phyloP scores from a whole-genome alignment of 2,329 filamentous ascomycete species.

The Pestalotiopsis sp. region DNA sequence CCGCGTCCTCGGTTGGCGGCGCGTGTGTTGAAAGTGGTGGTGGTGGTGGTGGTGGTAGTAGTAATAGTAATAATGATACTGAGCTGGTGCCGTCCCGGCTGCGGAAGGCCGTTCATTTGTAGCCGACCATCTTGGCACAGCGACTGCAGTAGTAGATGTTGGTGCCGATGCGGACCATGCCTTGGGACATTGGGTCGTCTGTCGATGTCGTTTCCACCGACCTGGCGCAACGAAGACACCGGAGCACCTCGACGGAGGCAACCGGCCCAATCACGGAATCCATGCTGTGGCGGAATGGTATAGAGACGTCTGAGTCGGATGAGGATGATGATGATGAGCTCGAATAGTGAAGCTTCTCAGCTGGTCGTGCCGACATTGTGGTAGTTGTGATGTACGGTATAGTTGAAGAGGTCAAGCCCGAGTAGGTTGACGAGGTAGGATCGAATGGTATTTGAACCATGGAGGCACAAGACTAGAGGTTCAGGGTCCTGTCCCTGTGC shows the following conservation, averaged over 20 bases:
- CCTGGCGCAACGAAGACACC: conserved; percentile 64
- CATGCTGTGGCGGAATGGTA: conserved; percentile 46
- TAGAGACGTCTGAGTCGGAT: conserved; percentile 44
- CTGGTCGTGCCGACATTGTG: conserved; percentile 34
- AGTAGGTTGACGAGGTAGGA: background rate
- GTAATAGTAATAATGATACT: background rate
- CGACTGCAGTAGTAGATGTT: conserved; percentile 68
- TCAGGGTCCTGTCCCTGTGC: background rate
- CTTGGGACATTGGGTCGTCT: conserved; percentile 57
- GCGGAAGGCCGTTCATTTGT: conserved; percentile 47
- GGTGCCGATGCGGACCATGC: conserved; percentile 66
- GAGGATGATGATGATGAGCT: conserved; percentile 34
- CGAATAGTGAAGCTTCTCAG: conserved; percentile 35
- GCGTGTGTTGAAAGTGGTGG: background rate
- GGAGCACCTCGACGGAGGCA: conserved; percentile 60
- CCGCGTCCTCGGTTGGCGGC: background rate
- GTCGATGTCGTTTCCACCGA: conserved; percentile 63
- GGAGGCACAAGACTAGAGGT: background rate
- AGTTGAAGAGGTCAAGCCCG: background rate
- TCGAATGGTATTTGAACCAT: background rate
- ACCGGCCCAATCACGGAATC: conserved; percentile 44
- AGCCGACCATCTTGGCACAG: conserved; percentile 65
- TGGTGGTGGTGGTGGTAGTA: background rate
- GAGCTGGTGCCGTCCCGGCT: background rate
- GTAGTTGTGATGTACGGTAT: background rate